Evolutionary conservation across 73 alveolate species (phyloP).

Genomic region (Strombidium stylifer): DNA sequence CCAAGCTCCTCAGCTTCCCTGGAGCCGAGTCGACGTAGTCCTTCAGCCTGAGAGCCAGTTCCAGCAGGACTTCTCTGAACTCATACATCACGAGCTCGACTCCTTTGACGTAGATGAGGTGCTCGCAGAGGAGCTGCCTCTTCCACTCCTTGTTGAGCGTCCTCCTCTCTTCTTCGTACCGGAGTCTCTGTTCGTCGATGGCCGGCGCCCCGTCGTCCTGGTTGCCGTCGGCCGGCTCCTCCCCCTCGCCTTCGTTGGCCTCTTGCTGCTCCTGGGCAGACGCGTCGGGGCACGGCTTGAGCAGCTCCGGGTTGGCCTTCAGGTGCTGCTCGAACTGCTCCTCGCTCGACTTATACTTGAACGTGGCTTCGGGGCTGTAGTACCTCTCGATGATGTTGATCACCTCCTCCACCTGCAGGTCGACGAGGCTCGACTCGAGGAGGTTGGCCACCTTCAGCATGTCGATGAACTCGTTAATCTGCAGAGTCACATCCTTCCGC

Average conservation of each 20-base stretch:
- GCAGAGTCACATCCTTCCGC: conserved; percentile 34
- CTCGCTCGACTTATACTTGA: conserved; percentile 10
- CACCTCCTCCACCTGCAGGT: conserved; percentile 24
- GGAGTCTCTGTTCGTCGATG: background rate
- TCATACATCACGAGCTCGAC: conserved; percentile 51
- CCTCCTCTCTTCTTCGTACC: conserved; percentile 23
- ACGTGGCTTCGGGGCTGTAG: conserved; percentile 36
- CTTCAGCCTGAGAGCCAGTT: conserved; percentile 22
- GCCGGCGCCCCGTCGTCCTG: background rate
- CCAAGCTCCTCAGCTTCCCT: conserved; percentile 21
- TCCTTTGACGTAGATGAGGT: conserved; percentile 34
- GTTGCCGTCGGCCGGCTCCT: conserved; percentile 1
- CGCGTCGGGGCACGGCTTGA: background rate
- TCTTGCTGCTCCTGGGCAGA: background rate
- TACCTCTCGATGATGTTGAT: conserved; percentile 49
- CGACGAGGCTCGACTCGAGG: conserved; percentile 14
- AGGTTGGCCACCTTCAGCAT: conserved; percentile 39
- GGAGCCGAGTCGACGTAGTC: conserved; percentile 12
- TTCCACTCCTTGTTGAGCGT: conserved; percentile 20
- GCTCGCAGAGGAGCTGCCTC: conserved; percentile 33
- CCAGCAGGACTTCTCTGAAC: conserved; percentile 53
- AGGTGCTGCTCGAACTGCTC: conserved; percentile 7
- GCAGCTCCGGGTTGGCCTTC: background rate
- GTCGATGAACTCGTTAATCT: conserved; percentile 37
- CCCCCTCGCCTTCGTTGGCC: background rate